Conservation (phyloP, 1,139 yeast genomes). For the Candida pseudocylindracea region DNA sequence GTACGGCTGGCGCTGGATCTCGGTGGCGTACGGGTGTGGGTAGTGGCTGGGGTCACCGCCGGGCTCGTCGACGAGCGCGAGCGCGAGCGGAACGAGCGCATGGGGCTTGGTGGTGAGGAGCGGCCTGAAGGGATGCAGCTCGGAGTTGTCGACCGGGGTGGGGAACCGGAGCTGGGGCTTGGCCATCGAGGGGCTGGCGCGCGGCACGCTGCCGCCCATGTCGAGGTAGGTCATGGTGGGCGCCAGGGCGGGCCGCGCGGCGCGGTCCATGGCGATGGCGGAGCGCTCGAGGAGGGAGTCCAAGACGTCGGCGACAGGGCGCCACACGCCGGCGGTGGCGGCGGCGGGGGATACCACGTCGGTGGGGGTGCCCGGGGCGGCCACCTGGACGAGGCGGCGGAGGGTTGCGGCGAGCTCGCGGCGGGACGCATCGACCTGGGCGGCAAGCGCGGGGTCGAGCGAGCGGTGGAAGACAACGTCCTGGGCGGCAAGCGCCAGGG, state of each 20-base stretch:
- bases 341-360: constrained; percentile 16
- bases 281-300: constrained; percentile 59
- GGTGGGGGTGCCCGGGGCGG: constrained; percentile 5
- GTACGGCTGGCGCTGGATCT: constrained; percentile 51
- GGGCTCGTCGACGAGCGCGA: constrained; percentile 20
- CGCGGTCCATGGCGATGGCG: constrained; percentile 9
- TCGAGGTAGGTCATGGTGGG: constrained; percentile 1
- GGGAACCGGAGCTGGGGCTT: constrained; percentile 60
- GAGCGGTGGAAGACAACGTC: constrained; percentile 60
- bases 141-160: constrained; percentile 42
- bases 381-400: constrained; percentile 10
- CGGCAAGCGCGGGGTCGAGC: constrained; percentile 29
- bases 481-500: constrained; percentile 54
- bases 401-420: no score
- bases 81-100: constrained; percentile 30
- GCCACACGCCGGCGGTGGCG: constrained; percentile 26
- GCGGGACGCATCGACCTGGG: constrained; percentile 11
- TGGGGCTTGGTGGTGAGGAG: constrained; percentile 50
- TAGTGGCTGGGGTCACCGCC: constrained; percentile 33
- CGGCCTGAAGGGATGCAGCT: constrained; percentile 57
- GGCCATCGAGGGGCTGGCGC: constrained; percentile 1
- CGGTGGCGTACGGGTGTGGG: constrained; percentile 64
- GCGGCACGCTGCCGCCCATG: background rate
- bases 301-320: constrained; percentile 31
- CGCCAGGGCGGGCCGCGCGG: constrained; percentile 1